Evolutionary conservation across 2,329 filamentous ascomycete species (phyloP), one percentile per base, ranked within the genome.

Genomic region (Chaetomiaceae sp.): DNA sequence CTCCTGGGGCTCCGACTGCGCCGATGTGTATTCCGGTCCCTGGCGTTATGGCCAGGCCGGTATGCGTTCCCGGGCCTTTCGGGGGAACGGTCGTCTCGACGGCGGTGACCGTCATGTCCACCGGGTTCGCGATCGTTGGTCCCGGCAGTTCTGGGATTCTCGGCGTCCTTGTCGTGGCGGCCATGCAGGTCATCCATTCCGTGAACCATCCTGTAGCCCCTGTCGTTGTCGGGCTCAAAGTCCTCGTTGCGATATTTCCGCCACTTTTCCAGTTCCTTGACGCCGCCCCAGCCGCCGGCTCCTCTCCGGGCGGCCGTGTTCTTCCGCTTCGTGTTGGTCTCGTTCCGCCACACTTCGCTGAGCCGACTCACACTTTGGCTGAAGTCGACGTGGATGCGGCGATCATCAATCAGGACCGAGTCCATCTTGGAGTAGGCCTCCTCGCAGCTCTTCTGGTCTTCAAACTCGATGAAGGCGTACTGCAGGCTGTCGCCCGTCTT

Each of bases 381-480:
- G 69, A 99, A 99, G 70, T 99, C 93, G 50, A 99, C 93, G 65
- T 99, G 93, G 57, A 99, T 99, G 37, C 93, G 85, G 58, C 96
- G 88, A 62, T 99, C 93, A 63, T 99, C 93, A 58, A 99, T 97
- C 49, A 99, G 73, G 2, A 97, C 92, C 2, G 86, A 89, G 67
- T 99, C 90, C 93, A 99, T 99, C 72, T 99, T 99, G 73, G 95
- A 93, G 65, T 96, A 99, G 3, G 93, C 93, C 46, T 88, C 83
- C 70, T 99, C 93, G 67, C 93, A 97, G 47, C 92, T 87, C 59
- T 86, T 82, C 70, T 96, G 93, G 49, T 95, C 87, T 52, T 92
- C 88, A 62, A 92, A 99, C 66, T 99, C 93, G 63, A 99, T 95
- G 61, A 99, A 99, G 1, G 93, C 90, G 65, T 99, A 99, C 67